Percentiles rank a stretch among this genome's conserved stretches.
Conservation (phyloP, 352 stramenopile genomes). For the Pythium aquatile region DNA sequence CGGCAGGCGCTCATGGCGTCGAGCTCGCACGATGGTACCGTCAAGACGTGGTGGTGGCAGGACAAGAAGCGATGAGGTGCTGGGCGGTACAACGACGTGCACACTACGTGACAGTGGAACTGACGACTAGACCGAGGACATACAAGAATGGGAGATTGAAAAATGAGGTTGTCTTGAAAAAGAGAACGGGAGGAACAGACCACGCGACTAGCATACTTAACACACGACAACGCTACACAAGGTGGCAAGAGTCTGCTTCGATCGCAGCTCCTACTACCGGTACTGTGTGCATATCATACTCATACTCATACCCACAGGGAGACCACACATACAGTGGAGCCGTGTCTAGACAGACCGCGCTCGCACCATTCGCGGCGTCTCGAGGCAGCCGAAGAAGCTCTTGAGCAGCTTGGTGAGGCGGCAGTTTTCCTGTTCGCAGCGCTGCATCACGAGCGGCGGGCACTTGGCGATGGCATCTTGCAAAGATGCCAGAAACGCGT, state of each 20-base stretch:
- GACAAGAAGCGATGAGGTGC: conserved; percentile 49
- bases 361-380: conserved; percentile 16
- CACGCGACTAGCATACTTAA: background rate
- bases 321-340: background rate
- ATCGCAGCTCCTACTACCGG: background rate
- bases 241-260: background rate
- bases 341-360: conserved; percentile 19
- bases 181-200: background rate
- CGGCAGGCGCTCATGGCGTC: conserved; percentile 83
- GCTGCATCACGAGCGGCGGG: conserved; percentile 63
- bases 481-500: conserved; percentile 75
- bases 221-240: background rate
- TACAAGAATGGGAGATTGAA: too few relatives aligned
- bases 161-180: background rate
- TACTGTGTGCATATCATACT: background rate
- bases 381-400: conserved; percentile 62
- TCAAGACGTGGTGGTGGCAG: conserved; percentile 90
- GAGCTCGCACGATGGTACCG: conserved; percentile 85
- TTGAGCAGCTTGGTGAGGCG: conserved; percentile 85
- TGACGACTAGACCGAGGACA: too few relatives aligned
- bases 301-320: background rate
- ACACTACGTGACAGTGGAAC: too few relatives aligned
- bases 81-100: background rate
- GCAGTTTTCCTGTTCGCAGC: conserved; percentile 79
- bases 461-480: conserved; percentile 79